Percentiles rank a stretch among this genome's conserved stretches.
Conservation (phyloP, 2,329 filamentous ascomycete genomes). For the Claviceps paspali region DNA sequence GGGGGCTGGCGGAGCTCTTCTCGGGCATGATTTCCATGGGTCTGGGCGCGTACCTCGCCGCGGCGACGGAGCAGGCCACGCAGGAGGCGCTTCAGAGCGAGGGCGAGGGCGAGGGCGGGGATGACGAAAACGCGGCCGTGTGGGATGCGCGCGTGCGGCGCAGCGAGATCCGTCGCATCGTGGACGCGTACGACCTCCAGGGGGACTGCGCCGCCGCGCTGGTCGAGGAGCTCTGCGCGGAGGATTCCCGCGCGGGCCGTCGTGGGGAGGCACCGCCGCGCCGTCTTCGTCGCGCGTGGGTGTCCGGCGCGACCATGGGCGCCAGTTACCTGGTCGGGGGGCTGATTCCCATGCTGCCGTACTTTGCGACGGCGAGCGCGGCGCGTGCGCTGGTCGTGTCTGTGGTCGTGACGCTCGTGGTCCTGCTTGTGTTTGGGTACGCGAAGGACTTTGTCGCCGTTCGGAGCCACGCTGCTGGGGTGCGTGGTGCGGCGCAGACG, state of each 20-base stretch:
- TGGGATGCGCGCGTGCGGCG: too few relatives aligned
- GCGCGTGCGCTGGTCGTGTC: slow-evolving; percentile 40
- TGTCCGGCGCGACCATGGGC: slow-evolving; percentile 51
- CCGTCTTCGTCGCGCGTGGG: slow-evolving; percentile 29
- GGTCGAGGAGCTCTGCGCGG: slow-evolving; percentile 32
- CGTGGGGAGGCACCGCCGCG: too few relatives aligned
- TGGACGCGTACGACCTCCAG: slow-evolving; percentile 34
- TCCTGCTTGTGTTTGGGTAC: slow-evolving; percentile 50
- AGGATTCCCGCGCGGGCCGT: too few relatives aligned
- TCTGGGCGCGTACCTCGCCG: slow-evolving; percentile 57
- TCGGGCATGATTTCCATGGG: slow-evolving; percentile 68
- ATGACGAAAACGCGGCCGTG: too few relatives aligned
- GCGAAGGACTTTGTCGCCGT: slow-evolving; percentile 42
- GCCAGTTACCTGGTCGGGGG: slow-evolving; percentile 56
- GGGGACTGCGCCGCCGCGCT: slow-evolving; percentile 26
- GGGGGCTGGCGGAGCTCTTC: slow-evolving; percentile 60
- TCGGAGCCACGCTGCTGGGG: slow-evolving; percentile 33
- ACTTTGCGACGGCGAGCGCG: slow-evolving; percentile 40
- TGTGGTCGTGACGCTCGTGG: slow-evolving; percentile 42
- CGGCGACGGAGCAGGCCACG: slow-evolving; percentile 37
- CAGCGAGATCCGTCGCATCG: slow-evolving; percentile 32
- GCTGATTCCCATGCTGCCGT: slow-evolving; percentile 54
- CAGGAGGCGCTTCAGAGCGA: slow-evolving; percentile 36
- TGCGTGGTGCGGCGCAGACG: slow-evolving; percentile 49
- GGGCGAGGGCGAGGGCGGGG: too few relatives aligned